These are phyloP conservation scores for Linaria vulgaris DNA, from an alignment of 257 asterid genomes.

Conservation along the genomic window DNA sequence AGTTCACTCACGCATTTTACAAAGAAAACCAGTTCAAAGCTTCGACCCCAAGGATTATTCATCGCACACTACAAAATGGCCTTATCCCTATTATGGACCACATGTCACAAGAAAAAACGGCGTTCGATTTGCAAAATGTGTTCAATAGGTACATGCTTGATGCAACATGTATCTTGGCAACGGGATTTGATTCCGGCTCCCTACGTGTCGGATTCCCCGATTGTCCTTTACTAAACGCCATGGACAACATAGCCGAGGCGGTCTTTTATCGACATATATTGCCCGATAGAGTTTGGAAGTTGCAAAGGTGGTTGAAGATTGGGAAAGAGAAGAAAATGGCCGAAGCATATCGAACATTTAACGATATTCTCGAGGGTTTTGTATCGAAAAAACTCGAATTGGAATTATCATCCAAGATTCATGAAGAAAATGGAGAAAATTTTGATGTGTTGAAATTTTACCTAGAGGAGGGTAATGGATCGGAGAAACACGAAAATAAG, in stretches of 20 bases:
- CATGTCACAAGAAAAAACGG: neutral
- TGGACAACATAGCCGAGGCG: conserved; percentile 50
- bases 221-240: conserved; percentile 34
- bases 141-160: conserved; percentile 55
- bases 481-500: conserved; percentile 9
- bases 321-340: conserved; percentile 44
- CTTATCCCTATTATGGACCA: conserved; percentile 44
- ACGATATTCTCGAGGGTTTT: conserved; percentile 13
- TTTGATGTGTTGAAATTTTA: conserved; percentile 47
- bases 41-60: conserved; percentile 25
- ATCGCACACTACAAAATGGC: conserved; percentile 27
- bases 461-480: neutral
- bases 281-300: conserved; percentile 46
- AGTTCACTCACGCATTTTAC: conserved; percentile 36
- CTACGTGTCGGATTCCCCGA: conserved; percentile 36
- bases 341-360: conserved; percentile 25
- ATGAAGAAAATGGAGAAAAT: conserved; percentile 16
- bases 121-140: conserved; percentile 37
- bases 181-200: conserved; percentile 42
- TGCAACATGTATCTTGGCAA: conserved; percentile 39
- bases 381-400: conserved; percentile 17
- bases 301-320: conserved; percentile 36
- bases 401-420: neutral
- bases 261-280: conserved; percentile 41
- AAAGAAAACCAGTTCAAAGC: conserved; percentile 27